Evolutionary conservation across 1,139 yeast species (phyloP).

Genomic region (Suhomyces choctaworum): DNA sequence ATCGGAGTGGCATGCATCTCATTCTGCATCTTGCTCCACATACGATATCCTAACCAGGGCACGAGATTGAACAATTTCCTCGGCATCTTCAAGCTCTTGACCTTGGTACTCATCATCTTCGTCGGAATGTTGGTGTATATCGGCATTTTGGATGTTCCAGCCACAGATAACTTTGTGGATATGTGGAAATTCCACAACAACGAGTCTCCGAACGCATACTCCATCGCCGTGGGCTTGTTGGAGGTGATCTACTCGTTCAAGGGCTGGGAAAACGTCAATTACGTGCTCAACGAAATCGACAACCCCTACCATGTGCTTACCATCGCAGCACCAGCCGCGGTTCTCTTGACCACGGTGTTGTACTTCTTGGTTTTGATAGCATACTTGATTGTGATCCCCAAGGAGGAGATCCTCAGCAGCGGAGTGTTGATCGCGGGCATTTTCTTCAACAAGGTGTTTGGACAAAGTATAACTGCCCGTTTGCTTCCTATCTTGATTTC

Average conservation of each 20-base stretch:
- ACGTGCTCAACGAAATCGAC: conserved; percentile 42
- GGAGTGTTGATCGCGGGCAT: conserved; percentile 75
- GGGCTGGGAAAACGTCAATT: conserved; percentile 50
- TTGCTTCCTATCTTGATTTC: conserved; percentile 75
- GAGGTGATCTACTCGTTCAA: conserved; percentile 44
- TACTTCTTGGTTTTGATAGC: conserved; percentile 72
- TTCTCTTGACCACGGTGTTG: conserved; percentile 56
- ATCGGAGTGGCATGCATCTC: conserved; percentile 49
- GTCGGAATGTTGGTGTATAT: conserved; percentile 36
- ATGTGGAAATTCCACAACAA: conserved; percentile 28
- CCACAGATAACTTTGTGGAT: conserved; percentile 28
- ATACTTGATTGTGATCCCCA: conserved; percentile 75
- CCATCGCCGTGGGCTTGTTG: conserved; percentile 42
- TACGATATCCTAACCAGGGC: conserved; percentile 41
- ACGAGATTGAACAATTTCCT: conserved; percentile 44
- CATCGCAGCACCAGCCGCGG: conserved; percentile 72
- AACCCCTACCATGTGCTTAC: conserved; percentile 68
- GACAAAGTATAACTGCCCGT: conserved; percentile 57
- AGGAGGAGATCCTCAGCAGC: conserved; percentile 55
- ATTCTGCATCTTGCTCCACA: conserved; percentile 42
- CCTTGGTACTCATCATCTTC: conserved; percentile 39
- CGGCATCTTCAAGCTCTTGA: conserved; percentile 44
- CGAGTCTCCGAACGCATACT: conserved; percentile 26
- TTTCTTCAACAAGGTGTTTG: conserved; percentile 73
- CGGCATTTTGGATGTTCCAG: conserved; percentile 28